Evolutionary conservation across 73 alveolate genomes (phyloP), one percentile per base, ranked within the genome.

Genomic region (Stentor roeselii): DNA sequence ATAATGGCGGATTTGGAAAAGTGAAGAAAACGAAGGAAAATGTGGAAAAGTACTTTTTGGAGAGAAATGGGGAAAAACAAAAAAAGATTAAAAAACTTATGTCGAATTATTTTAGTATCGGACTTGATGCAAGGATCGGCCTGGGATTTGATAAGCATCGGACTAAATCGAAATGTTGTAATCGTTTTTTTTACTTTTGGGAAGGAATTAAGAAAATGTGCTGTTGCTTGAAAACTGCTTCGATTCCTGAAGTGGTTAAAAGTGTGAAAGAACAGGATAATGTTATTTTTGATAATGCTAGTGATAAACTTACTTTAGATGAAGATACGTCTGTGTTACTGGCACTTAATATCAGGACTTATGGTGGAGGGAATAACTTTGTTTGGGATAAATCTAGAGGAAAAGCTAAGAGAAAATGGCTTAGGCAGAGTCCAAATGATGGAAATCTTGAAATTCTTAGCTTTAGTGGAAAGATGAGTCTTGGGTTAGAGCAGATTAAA

Each of bases 71-170:
- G 75, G 85, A 39, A 4, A 84, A 59, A 36, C 39, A 78, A 75
- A 40, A 59, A 36, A 59, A 75, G 34, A 89, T 86, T 78, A 74
- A 59, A 67, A 96, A 92, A 84, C 89, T 89, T 15, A 93, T 96
- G 94, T 86, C 96, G 36, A 96, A 96, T 86, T 96, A 96, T 84
- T 92, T 96, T 85, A 84, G 95, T 3, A 85, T 96, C 58, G 99
- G 99, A 15, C 91, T 91, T 39, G 99, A 96, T 86, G 98, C 99
- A 14, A 87, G 98, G 84, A 90, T 92, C n/a, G 99, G 99, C 14
- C 83, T 87, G 59, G 95, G 94, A 1, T 96, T 96, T 80, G 99
- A 95, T 59, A 89, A 87, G 80, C 88, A 88, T 75, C 84, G 99
- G 86, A 92, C 98, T 4, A 83, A 89, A 59, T 80, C 83, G 74